Base-by-base conservation (phyloP, 352 stramenopile species). In the Globisporangium canariense region DNA sequence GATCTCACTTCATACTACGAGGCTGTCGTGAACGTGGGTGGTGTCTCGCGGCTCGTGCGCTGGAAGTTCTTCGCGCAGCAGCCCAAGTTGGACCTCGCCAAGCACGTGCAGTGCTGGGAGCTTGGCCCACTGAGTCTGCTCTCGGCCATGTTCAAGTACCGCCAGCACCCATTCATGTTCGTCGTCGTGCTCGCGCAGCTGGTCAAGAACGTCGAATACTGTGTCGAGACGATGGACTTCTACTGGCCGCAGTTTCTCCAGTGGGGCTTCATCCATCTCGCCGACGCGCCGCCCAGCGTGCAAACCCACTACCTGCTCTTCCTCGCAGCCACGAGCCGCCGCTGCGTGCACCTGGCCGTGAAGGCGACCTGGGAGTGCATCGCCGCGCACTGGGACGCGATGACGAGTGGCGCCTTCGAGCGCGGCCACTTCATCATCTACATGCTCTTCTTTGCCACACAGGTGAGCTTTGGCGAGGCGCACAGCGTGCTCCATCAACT, bases 181-280 rank as follows among this genome's bases (percentile, higher is more conserved):
- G 70, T 89, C 20, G 66, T 88, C 32, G 75, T 83, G n/a, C 68
- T 90, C 22, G 79, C 79, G 2, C 81, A 90, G 57, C 62, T 88
- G 25, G 70, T 86, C 34, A 71, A 86, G 59, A 80, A 79, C 47
- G 74, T 87, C 14, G 81, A 90, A 49, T 76, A 74, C 18, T 81
- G 74, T 36, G 52, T 79, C 28, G 76, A 83, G 41, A 79, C 75
- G n/a, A 71, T 90, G 43, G 79, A 84, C 51, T 86, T 90, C 51
- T 88, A 86, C 58, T 90, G 81, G 81, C 79, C 81, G 9, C 81
- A 90, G 62, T 78, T 89, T 36, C 68, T 90, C 22, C 79, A 88
- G 32, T 90, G 79, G 79, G 81, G 81, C 8, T 83, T 89, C 53
- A 61, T 83, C 0, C 71, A 86, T 40, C 49, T 85, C 0, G 62